phyloP scores from a whole-genome alignment of 2,329 filamentous ascomycete species.

The Calonectria fujianensis region DNA sequence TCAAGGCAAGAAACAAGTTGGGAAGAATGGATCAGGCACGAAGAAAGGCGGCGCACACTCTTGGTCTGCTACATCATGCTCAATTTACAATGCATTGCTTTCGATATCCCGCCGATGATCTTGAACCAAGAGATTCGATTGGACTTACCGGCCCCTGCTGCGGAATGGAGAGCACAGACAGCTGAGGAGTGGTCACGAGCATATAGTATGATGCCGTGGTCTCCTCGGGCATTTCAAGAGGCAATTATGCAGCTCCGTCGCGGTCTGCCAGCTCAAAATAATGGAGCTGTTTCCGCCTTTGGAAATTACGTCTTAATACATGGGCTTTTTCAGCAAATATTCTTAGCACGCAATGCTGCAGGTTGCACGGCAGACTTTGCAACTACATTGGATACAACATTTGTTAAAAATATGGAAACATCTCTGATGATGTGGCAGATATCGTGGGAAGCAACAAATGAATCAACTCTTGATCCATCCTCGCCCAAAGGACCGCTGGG shows the following conservation, averaged over 20 bases:
- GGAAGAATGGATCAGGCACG: background rate
- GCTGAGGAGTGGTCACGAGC: background rate
- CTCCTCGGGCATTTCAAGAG: background rate
- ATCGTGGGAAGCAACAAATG: constrained; percentile 70
- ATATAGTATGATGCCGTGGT: background rate
- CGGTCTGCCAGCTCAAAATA: constrained; percentile 11
- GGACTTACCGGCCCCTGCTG: background rate
- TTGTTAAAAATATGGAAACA: constrained; percentile 26
- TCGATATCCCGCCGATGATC: background rate
- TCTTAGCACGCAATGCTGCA: constrained; percentile 63
- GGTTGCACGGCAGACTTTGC: constrained; percentile 25
- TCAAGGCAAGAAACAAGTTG: background rate
- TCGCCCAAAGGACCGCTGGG: constrained; percentile 71
- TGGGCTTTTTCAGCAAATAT: constrained; percentile 72
- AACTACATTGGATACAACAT: constrained; percentile 13
- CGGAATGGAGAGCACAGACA: background rate
- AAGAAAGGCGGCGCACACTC: background rate
- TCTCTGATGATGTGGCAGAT: constrained; percentile 71
- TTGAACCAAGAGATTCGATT: background rate
- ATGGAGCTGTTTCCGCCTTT: constrained; percentile 65
- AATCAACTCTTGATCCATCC: constrained; percentile 72
- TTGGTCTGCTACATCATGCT: background rate
- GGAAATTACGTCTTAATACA: constrained; percentile 74
- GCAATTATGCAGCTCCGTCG: background rate
- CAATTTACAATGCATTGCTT: background rate